A percentile compares a stretch with the other conserved stretches of the same genome.
Conservation (phyloP, 2,329 filamentous ascomycete genomes). For the Penicillium italicum region DNA sequence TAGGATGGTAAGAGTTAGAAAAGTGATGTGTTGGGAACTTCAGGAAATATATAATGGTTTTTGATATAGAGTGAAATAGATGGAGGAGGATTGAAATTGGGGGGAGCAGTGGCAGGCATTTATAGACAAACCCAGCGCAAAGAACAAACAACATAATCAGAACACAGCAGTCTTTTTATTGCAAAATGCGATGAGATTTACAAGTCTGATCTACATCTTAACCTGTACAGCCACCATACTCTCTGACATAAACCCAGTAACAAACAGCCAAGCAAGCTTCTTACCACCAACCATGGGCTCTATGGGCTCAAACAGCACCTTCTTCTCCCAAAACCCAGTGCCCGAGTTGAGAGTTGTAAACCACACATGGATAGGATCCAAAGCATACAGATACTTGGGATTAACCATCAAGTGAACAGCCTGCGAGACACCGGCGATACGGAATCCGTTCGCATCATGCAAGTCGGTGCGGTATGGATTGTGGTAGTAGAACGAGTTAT, state of each 20-base stretch:
- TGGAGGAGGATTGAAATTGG: neutral
- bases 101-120: neutral
- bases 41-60: too few species aligned
- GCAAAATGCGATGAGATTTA: neutral
- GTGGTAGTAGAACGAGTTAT: slow-evolving; percentile 58
- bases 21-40: too few species aligned
- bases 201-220: slow-evolving; percentile 38
- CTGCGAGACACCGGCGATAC: slow-evolving; percentile 49
- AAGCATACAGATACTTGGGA: slow-evolving; percentile 33
- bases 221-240: slow-evolving; percentile 53
- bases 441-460: slow-evolving; percentile 52
- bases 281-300: slow-evolving; percentile 46
- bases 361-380: slow-evolving; percentile 50
- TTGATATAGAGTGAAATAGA: neutral
- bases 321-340: slow-evolving; percentile 41
- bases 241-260: slow-evolving; percentile 53
- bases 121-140: neutral
- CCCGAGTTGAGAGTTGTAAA: slow-evolving; percentile 29
- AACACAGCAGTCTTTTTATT: neutral
- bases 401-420: slow-evolving; percentile 38
- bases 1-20: too few species aligned
- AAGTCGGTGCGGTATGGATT: slow-evolving; percentile 49
- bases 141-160: neutral
- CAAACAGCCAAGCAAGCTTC: slow-evolving; percentile 55
- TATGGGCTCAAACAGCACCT: slow-evolving; percentile 54